Percentiles rank a stretch among this genome's conserved stretches.
These are phyloP conservation scores for Medicago ruthenica DNA, from an alignment of 306 rosid species.

Conservation along the genomic window DNA sequence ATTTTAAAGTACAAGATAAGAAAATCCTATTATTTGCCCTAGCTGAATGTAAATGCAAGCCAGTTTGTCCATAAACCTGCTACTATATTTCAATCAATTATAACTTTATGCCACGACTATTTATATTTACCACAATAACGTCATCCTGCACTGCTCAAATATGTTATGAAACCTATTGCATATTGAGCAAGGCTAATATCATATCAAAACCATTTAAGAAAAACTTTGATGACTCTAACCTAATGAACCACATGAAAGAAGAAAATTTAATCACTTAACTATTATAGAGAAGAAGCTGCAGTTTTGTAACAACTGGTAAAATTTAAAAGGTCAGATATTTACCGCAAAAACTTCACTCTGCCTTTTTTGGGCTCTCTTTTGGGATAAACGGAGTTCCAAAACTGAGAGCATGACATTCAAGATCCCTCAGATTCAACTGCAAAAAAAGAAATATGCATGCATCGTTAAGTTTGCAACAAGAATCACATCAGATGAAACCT, in stretches of 20 bases:
- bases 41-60: constrained; percentile 33
- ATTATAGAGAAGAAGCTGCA: constrained; percentile 3
- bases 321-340: constrained; percentile 19
- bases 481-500: constrained; percentile 22
- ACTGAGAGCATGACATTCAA: constrained; percentile 82
- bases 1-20: background rate
- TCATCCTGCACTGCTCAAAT: background rate
- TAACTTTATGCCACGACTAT: background rate
- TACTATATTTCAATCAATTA: background rate
- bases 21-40: background rate
- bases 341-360: constrained; percentile 42
- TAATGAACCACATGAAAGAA: constrained; percentile 17
- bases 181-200: background rate
- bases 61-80: constrained; percentile 4
- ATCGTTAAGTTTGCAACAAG: constrained; percentile 23
- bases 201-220: constrained; percentile 31
- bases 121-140: background rate
- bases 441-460: constrained; percentile 34
- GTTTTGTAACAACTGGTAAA: background rate
- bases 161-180: constrained; percentile 8
- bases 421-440: constrained; percentile 86
- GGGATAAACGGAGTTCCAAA: constrained; percentile 70
- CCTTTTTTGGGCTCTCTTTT: constrained; percentile 46
- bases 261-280: background rate
- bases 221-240: background rate